Base-by-base conservation (phyloP, 805 yeast species). In the Metschnikowia similis region DNA sequence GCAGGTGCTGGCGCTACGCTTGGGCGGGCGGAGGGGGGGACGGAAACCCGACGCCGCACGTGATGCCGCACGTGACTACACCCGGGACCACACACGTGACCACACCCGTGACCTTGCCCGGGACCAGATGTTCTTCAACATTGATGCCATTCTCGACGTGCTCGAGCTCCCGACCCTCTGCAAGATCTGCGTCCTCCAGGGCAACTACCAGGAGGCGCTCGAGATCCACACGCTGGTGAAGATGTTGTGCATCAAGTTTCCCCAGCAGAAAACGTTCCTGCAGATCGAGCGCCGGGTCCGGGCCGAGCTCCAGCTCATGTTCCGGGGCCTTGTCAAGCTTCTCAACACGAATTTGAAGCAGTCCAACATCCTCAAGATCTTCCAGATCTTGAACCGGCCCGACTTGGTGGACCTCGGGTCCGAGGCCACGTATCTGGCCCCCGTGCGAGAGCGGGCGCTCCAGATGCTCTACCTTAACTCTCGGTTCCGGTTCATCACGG, bases 201-300 rank as follows among this genome's bases (percentile, higher is more conserved):
- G 96, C 0, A 87, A 87, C 60, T 94, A 91, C 62, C 86, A 89
- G 32, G 96, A 90, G 60, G 90, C 97, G 8, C 77, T 92, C 34
- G 96, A 92, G 63, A 79, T 92, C 11, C 85, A 90, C 10, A 78
- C 86, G 30, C 83, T 87, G 59, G 82, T 87, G 0, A 78, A 84
- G 54, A 76, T 95, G 48, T 71, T 94, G 26, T 71, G 77, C 0
- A 80, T 83, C 14, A 74, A 95, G 51, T 91, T 85, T 64, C 88
- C 90, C 7, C 77, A 77, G 39, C 66, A 84, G 8, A 64, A 69
- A 1, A 60, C 86, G 1, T 77, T 89, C 34, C 70, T 66, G 16
- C 67, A 73, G 36, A 79, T 82, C 8, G 80, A 78, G 48, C 40
- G 50, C 0, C 81, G 78, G 48, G 77, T 88, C 36, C 80, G 78